These are phyloP conservation scores for Helianthus annuus DNA, from an alignment of 129 eudicot genomes.

Conservation along the genomic window HanXRQr2.0-SUNRISE NC_035443.2:97702965-97703464, in stretches of 20 bases:
- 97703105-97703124: background rate
- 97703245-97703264: constrained; percentile 82
- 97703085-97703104: constrained; percentile 14
- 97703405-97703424: background rate
- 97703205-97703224: constrained; percentile 60
- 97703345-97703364: background rate
- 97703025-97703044: background rate
- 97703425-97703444: background rate
- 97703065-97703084: constrained; percentile 17
- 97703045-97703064: too few species aligned
- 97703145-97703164: too few species aligned
- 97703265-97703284: constrained; percentile 75
- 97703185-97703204: constrained; percentile 29
- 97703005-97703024: background rate
- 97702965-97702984: too few species aligned
- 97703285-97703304: constrained; percentile 98
- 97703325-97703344: constrained; percentile 19
- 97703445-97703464: too few species aligned
- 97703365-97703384: background rate
- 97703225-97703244: constrained; percentile 97
- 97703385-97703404: background rate
- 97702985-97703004: too few species aligned
- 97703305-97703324: constrained; percentile 86
- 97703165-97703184: background rate
- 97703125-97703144: too few species aligned